Evolutionary conservation across 768 basidiomycete genomes (phyloP), one percentile per base, ranked within the genome.

Genomic region (Mycena belliarum): DNA sequence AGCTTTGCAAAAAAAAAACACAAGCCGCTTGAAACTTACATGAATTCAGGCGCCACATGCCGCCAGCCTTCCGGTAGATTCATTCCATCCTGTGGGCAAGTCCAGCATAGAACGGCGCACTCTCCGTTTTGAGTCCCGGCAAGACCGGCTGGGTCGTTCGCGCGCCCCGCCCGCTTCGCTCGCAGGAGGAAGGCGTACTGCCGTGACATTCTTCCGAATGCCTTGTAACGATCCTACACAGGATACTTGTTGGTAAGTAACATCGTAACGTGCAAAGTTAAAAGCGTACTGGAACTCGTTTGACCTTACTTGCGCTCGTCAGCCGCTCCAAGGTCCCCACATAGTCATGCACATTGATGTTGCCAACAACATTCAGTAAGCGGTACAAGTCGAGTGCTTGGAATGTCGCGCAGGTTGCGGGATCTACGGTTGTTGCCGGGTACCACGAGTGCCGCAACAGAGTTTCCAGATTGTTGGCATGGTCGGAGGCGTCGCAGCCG

Each of bases 31-130:
- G 6, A 6, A 12, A 35, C 46, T 33, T n/a, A 49, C 54, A 12
- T 47, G 37, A 42, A 55, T 43, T 55, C 41, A 6, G 32, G 21
- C 2, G 40, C n/a, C 8, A 59, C 63, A 2, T 48, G 26, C 11
- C 52, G 18, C 66, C 66, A 66, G 16, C 50, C 52, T 2, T 42
- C 59, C 3, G 61, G 66, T 0, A 66, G 50, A 35, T 66, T 66
- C 3, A 26, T 45, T 18, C 33, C 51, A 10, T 44, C 33, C 7
- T 60, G 60, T 3, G 65, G 63, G 24, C 65, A 66, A 9, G 63
- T 51, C 63, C 63, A 63, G 37, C 65, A 65, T 15, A 48, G 24
- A 2, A 61, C 60, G 2, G 65, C 60, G 3, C 40, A 37, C 10
- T 28, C 60, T 2, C 65, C 65, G 2, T 33, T n/a, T 14, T 10